Base-by-base conservation (phyloP, 495 filamentous ascomycete genomes). In the Xylaria sp. region DNA sequence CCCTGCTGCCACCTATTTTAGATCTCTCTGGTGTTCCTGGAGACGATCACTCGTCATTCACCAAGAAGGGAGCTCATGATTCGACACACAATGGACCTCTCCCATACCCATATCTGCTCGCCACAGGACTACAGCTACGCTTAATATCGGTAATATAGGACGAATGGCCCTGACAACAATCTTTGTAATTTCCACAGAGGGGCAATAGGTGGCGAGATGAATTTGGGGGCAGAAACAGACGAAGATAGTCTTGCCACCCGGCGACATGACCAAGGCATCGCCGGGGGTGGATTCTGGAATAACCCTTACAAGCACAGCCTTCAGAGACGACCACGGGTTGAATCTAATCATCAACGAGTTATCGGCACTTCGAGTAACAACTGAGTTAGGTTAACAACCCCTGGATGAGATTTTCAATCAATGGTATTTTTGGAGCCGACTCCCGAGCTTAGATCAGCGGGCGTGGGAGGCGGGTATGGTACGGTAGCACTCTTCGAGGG, bases 381-480 rank as follows among this genome's bases (percentile, higher is more conserved):
- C 35, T 55, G 15, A 37, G 31, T 14, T 29, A 37, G 17, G 17
- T 14, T 41, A 26, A 41, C 43, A 26, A 41, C 43, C 29, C 48
- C 64, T 35, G 48, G 41, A 55, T 67, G 21, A 29, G 19, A 15
- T 41, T 55, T 55, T 1, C 44, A 44, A 52, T 50, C 19, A 5
- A 63, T 33, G 41, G 24, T 46, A 46, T 21, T 63, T 63, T 40
- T 63, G 26, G 61, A 8, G 24, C 24, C 17, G 19, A n/a, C 43
- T 48, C 26, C 40, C 52, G 62, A 65, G 62, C 62, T 65, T 52
- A 65, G 35, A 48, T 65, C 62, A 65, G 62, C 62, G 37, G 29
- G 14, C 8, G 14, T 65, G 26, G 21, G 43, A 40, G 59, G 40
- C 33, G 62, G 29, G 52, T 37, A 44, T 65, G 43, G 62, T 37